Base-by-base conservation (phyloP, 2,329 filamentous ascomycete genomes). In the Colletotrichum orbiculare region DNA sequence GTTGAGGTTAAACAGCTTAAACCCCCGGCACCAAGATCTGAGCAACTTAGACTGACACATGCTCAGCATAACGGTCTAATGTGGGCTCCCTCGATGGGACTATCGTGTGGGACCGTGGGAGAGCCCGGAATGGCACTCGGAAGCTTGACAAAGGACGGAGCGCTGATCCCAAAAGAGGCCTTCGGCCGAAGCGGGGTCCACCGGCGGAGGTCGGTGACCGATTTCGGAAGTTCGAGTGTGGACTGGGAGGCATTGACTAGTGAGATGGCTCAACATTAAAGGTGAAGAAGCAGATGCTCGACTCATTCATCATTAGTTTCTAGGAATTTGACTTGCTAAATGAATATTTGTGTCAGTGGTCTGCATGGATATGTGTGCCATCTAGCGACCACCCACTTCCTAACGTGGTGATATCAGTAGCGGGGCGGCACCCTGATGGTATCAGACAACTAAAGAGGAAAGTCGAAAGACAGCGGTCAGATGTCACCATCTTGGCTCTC, bases 401-500 rank as follows among this genome's bases (percentile, higher is more conserved):
- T 12, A 52, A 46, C n/a, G n/a, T 34, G 50, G 15, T 43, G 15
- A 43, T 41, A 54, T 45, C 41, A 61, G 25, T 17, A 25, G 55
- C 46, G 55, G 46, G 62, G 47, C n/a, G 33, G 15, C 46, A 34
- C 62, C 41, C 53, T 60, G 45, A 45, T 17, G 55, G 17, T 45
- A 17, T 52, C 15, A 46, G 41, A 47, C 33, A 56, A 37, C 42
- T 38, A 56, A 48, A 38, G 13, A 41, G 41, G 9, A 17, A 47
- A 56, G 41, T 17, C 7, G 41, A 8, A 38, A 37, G n/a, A 41
- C 15, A 25, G 17, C 25, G 59, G 39, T 70, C 62, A 25, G 69
- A 66, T 35, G 42, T 49, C 47, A 66, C 64, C 67, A 67, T 41
- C 61, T 64, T 38, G 60, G 67, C 57, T 67, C 64, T 39, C 35